These are phyloP conservation scores for Carnegiea gigantea DNA, from an alignment of 179 eudicot species.

Conservation along the genomic window DNA sequence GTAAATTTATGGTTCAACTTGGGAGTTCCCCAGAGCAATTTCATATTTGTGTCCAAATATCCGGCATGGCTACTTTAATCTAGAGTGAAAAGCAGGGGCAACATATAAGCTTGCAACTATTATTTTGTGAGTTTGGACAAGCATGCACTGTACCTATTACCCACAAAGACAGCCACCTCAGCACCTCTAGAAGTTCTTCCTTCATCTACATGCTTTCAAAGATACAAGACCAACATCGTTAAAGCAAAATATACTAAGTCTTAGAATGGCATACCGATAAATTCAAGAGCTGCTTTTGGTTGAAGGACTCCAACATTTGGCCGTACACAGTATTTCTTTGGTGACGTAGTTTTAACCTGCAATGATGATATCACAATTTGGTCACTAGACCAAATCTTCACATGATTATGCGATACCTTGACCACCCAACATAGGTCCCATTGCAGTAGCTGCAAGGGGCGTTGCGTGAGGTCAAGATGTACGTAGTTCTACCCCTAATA, in stretches of 20 bases:
- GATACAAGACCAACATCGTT: neutral
- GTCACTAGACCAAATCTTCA: neutral
- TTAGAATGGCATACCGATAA: constrained; percentile 47
- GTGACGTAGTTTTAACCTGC: constrained; percentile 57
- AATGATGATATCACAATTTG: neutral
- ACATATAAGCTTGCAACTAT: neutral
- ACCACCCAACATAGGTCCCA: neutral
- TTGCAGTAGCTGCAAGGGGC: neutral
- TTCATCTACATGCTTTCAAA: neutral
- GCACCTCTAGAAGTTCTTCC: neutral
- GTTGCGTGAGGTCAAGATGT: neutral
- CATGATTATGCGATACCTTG: neutral
- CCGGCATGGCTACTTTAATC: neutral
- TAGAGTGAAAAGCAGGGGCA: neutral
- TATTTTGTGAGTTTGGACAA: neutral
- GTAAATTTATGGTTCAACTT: neutral
- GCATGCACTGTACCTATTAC: neutral
- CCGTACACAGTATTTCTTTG: constrained; percentile 74
- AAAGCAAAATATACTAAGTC: neutral
- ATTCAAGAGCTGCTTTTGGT: constrained; percentile 55
- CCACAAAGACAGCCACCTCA: neutral
- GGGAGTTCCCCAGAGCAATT: neutral
- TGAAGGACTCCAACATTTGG: constrained; percentile 64
- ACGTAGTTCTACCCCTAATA: constrained; percentile 62
- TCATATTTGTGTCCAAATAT: neutral